Evolutionary conservation across 2,329 filamentous ascomycete species (phyloP).

Genomic region (Nemania abortiva): DNA sequence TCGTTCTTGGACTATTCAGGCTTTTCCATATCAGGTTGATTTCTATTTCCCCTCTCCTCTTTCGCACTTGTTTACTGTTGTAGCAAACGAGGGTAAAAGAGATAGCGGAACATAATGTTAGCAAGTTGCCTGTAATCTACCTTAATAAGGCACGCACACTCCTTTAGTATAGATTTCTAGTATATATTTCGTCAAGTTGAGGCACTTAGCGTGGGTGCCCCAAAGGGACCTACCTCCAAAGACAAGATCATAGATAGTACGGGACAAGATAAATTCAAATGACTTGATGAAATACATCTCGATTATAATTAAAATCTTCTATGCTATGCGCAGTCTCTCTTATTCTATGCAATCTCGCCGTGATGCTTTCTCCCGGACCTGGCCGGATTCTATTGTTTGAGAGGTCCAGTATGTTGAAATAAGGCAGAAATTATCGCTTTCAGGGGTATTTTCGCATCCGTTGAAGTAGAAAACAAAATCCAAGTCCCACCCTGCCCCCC

Average conservation of each 20-base stretch:
- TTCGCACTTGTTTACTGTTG: too few species aligned
- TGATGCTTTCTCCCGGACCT: not conserved
- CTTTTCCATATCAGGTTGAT: too few species aligned
- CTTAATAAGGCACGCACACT: not conserved
- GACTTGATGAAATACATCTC: slow-evolving; percentile 9
- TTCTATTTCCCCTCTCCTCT: too few species aligned
- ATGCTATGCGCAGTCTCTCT: not conserved
- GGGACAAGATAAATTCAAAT: not conserved
- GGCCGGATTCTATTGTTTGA: not conserved
- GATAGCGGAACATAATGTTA: not conserved
- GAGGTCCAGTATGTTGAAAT: not conserved
- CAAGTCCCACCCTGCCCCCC: not conserved
- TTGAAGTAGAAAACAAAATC: slow-evolving; percentile 8
- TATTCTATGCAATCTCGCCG: not conserved
- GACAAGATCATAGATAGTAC: not conserved
- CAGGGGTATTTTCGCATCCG: slow-evolving; percentile 31
- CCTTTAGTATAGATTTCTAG: not conserved
- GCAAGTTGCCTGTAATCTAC: not conserved
- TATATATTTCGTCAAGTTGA: not conserved
- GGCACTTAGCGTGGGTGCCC: not conserved
- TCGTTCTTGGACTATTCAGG: too few species aligned
- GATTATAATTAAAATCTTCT: slow-evolving; percentile 25
- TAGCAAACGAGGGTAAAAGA: not conserved
- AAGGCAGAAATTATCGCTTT: slow-evolving; percentile 28
- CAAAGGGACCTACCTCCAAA: not conserved